Evolutionary conservation across 2,329 filamentous ascomycete genomes (phyloP).

Genomic region (Dactylonectria macrodidyma): DNA sequence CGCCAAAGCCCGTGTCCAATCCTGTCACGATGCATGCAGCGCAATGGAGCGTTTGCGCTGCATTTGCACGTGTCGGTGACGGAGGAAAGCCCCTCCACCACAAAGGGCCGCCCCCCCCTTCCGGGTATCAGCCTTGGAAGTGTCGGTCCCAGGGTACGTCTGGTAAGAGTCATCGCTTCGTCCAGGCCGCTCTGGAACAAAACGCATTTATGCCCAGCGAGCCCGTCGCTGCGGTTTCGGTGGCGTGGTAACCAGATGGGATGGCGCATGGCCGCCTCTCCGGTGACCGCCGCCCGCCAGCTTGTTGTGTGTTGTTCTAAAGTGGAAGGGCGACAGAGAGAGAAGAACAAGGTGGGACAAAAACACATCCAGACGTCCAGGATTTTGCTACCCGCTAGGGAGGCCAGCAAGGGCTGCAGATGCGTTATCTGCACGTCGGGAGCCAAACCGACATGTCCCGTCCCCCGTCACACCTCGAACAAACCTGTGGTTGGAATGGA

Average conservation of each 20-base stretch:
- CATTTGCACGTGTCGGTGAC: slow-evolving; percentile 44
- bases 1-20: slow-evolving; percentile 41
- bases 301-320: not conserved
- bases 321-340: not conserved
- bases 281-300: slow-evolving; percentile 22
- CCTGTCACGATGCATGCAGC: slow-evolving; percentile 38
- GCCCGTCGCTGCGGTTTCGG: slow-evolving; percentile 10
- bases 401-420: slow-evolving; percentile 34
- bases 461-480: slow-evolving; percentile 38
- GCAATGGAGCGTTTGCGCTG: slow-evolving; percentile 40
- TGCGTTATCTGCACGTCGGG: slow-evolving; percentile 42
- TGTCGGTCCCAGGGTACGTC: slow-evolving; percentile 22
- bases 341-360: not conserved
- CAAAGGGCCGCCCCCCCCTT: not conserved
- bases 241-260: slow-evolving; percentile 29
- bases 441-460: slow-evolving; percentile 41
- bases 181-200: slow-evolving; percentile 25
- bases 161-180: slow-evolving; percentile 43
- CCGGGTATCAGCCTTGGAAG: slow-evolving; percentile 27
- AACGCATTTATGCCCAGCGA: slow-evolving; percentile 48
- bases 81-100: slow-evolving; percentile 25
- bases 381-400: slow-evolving; percentile 8
- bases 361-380: slow-evolving; percentile 1
- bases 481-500: slow-evolving; percentile 11
- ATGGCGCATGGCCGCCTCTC: slow-evolving; percentile 7